A percentile compares a stretch with the other conserved stretches of the same genome.
phyloP scores from a whole-genome alignment of 179 eudicot genomes.

The Gypsophila paniculata region DNA sequence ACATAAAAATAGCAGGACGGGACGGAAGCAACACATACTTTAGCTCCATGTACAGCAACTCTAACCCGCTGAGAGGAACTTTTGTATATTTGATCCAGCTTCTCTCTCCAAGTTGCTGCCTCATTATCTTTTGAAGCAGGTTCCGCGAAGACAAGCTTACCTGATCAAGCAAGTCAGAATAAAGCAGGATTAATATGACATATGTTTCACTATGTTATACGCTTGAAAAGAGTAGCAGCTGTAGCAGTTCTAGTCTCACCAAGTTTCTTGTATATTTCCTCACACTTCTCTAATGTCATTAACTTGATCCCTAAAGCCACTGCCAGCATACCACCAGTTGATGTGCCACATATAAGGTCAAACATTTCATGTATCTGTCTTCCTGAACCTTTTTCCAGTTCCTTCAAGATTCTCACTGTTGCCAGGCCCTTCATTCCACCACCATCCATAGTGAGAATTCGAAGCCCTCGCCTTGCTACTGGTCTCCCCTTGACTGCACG shows the following conservation, averaged over 20 bases:
- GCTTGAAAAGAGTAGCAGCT: neutral
- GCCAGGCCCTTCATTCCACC: slow-evolving; percentile 99
- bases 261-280: slow-evolving; percentile 92
- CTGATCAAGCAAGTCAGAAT: slow-evolving; percentile 40
- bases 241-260: slow-evolving; percentile 26
- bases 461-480: slow-evolving; percentile 85
- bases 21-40: slow-evolving; percentile 45
- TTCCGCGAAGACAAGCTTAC: slow-evolving; percentile 95
- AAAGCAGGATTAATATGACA: slow-evolving; percentile 9
- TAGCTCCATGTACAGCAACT: slow-evolving; percentile 98
- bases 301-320: slow-evolving; percentile 93
- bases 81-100: slow-evolving; percentile 93
- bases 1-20: neutral
- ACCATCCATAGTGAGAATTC: slow-evolving; percentile 97
- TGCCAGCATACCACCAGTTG: slow-evolving; percentile 99
- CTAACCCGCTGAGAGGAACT: slow-evolving; percentile 97
- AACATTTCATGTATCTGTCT: slow-evolving; percentile 92
- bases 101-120: slow-evolving; percentile 96
- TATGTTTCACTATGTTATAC: neutral
- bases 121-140: slow-evolving; percentile 89
- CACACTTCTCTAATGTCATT: slow-evolving; percentile 90
- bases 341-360: slow-evolving; percentile 98
- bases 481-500: slow-evolving; percentile 83
- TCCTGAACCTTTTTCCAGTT: slow-evolving; percentile 89
- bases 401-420: slow-evolving; percentile 82